Evolutionary conservation across 2,329 filamentous ascomycete species (phyloP), one percentile per base, ranked within the genome.

Genomic region (Colletotrichum chlorophyti): DNA sequence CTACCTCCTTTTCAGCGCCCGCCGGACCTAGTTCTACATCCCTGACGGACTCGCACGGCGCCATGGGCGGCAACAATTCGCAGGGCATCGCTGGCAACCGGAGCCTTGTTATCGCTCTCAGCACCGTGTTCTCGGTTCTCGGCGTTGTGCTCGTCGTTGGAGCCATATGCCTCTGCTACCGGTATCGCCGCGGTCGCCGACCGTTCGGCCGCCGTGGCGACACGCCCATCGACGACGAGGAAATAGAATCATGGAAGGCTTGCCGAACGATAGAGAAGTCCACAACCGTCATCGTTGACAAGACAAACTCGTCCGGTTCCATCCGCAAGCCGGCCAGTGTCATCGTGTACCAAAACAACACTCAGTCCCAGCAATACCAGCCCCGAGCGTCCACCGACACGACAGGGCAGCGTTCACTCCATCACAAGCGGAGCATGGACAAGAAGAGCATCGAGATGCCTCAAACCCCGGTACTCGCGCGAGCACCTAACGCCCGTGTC

Each of bases 221-320:
- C 40, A 83, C 84, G 0, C 85, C 86, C 11, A 86, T 88, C 58
- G 79, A 83, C 61, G 86, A 88, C 64, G 84, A 87, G 59, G 86
- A 88, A 68, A 88, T 88, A 58, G 83, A 83, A 64, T 85, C 83
- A 4, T 88, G 86, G 86, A 86, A 83, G 66, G 72, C 73, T 24
- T 63, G 47, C 14, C 46, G 51, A 10, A 42, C 65, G 34, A 47
- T 64, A 35, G 68, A 74, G 64, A 72, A 74, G 66, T 64, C 65
- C 11, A 62, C 60, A 53, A 62, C 37, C 69, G 73, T 52, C 4
- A 19, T 57, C 17, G 32, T 53, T 55, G 68, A 65, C 27, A 74
- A 73, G 55, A 72, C 74, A 38, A 61, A 69, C n/a, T 76, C 76
- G 8, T 72, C 68, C 27, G 64, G 62, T 35, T 68, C 70, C 3